A percentile compares a stretch with the other conserved stretches of the same genome.
Conservation (phyloP, 257 asterid genomes). For the Echites panduratus region DNA sequence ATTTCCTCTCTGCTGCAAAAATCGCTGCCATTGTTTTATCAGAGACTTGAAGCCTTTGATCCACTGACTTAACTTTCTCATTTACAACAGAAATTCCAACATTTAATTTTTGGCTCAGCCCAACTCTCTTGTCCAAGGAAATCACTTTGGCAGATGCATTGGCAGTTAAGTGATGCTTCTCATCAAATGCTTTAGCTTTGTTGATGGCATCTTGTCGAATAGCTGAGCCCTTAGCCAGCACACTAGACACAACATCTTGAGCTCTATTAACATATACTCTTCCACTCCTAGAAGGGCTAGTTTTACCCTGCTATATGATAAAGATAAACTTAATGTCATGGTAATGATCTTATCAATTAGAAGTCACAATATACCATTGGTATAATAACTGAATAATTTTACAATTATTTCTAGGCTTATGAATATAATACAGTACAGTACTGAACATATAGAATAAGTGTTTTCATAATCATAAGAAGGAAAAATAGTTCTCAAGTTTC, state of each 20-base stretch:
- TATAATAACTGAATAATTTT: not conserved
- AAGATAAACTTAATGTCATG: slow-evolving; percentile 1
- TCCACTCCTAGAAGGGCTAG: slow-evolving; percentile 39
- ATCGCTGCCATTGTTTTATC: slow-evolving; percentile 95
- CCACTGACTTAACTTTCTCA: slow-evolving; percentile 91
- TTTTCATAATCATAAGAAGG: not conserved
- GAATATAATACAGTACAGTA: not conserved
- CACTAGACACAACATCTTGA: slow-evolving; percentile 80
- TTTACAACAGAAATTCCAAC: slow-evolving; percentile 87
- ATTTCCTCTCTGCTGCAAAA: slow-evolving; percentile 87
- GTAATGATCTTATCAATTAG: slow-evolving; percentile 12
- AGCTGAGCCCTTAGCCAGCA: slow-evolving; percentile 93
- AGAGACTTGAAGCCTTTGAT: slow-evolving; percentile 88
- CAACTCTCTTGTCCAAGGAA: slow-evolving; percentile 82
- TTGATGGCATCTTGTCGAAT: slow-evolving; percentile 83
- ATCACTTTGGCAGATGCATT: slow-evolving; percentile 86
- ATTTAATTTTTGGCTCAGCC: slow-evolving; percentile 68
- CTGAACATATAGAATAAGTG: not conserved
- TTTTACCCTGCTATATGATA: slow-evolving; percentile 45
- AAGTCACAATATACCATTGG: slow-evolving; percentile 1
- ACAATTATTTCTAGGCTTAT: not conserved
- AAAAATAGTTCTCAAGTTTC: not conserved
- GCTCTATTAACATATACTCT: slow-evolving; percentile 72
- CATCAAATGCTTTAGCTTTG: slow-evolving; percentile 95
- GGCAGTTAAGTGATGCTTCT: slow-evolving; percentile 78